Conservation (phyloP, 192 early-diverging fungal species). For the Gonapodya prolifera region DNA sequence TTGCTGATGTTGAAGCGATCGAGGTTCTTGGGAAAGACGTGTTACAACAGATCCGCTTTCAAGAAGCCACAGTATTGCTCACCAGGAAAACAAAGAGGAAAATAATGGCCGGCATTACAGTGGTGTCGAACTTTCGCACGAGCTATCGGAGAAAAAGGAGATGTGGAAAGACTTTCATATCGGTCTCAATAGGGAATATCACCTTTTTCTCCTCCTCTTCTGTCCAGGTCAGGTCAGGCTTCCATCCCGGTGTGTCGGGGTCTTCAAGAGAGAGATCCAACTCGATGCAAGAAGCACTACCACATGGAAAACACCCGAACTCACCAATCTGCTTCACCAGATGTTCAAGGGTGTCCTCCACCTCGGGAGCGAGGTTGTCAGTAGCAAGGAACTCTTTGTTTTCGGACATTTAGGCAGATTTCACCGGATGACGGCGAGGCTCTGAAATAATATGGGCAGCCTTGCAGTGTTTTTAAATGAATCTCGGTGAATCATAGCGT, state of each 20-base stretch:
- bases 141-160: slow-evolving; percentile 1
- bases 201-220: slow-evolving; percentile 27
- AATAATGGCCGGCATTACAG: slow-evolving; percentile 21
- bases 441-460: too few relatives aligned
- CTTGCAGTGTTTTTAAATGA: too few relatives aligned
- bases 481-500: too few relatives aligned
- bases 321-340: too few relatives aligned
- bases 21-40: not conserved
- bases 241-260: not conserved
- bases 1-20: slow-evolving; percentile 23
- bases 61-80: slow-evolving; percentile 26
- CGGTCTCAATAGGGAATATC: not conserved
- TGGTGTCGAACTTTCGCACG: slow-evolving; percentile 28
- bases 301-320: not conserved
- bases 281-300: not conserved
- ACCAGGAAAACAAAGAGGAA: slow-evolving; percentile 42
- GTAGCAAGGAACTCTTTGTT: not conserved
- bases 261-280: not conserved
- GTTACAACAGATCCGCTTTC: not conserved
- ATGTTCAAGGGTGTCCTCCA: not conserved
- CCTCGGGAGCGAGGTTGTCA: not conserved
- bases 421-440: too few relatives aligned
- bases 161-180: not conserved
- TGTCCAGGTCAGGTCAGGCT: slow-evolving; percentile 32
- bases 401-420: too few relatives aligned